Percentiles rank a stretch among this genome's conserved stretches.
Conservation (phyloP, 2,329 filamentous ascomycete genomes). For the Lecanoromycetidae sp. region DNA sequence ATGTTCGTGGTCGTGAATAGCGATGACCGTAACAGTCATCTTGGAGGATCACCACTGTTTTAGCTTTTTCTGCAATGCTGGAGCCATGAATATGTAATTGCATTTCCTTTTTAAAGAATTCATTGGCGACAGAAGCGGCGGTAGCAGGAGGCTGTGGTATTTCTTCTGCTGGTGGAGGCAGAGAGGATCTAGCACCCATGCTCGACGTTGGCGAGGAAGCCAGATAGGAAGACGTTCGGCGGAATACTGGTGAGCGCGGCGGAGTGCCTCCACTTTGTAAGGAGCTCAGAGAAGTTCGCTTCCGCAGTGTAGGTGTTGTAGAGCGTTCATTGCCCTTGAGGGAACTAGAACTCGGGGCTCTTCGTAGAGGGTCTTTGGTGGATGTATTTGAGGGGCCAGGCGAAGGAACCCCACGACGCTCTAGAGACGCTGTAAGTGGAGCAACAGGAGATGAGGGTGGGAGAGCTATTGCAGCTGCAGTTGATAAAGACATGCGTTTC, state of each 20-base stretch:
- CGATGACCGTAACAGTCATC: slow-evolving; percentile 93
- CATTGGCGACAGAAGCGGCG: slow-evolving; percentile 48
- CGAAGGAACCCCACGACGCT: slow-evolving; percentile 20
- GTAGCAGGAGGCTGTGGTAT: slow-evolving; percentile 32
- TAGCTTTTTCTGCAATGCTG: slow-evolving; percentile 25
- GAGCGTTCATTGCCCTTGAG: slow-evolving; percentile 32
- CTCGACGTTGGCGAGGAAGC: slow-evolving; percentile 24
- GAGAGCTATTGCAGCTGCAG: slow-evolving; percentile 23
- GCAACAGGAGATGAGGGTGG: slow-evolving; percentile 23
- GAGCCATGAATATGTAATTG: slow-evolving; percentile 44
- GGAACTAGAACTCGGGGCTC: slow-evolving; percentile 34
- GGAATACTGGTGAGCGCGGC: slow-evolving; percentile 27
- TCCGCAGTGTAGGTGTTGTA: slow-evolving; percentile 30
- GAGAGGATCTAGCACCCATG: slow-evolving; percentile 30
- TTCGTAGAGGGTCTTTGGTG: slow-evolving; percentile 25
- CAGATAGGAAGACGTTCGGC: slow-evolving; percentile 35
- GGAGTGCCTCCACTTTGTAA: slow-evolving; percentile 29
- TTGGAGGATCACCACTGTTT: slow-evolving; percentile 75
- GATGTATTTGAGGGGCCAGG: slow-evolving; percentile 21
- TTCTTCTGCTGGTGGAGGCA: slow-evolving; percentile 27
- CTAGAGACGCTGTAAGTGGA: slow-evolving; percentile 12
- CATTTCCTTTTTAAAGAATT: slow-evolving; percentile 60
- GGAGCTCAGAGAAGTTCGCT: slow-evolving; percentile 34
- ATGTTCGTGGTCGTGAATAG: slow-evolving; percentile 70
- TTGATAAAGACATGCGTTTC: slow-evolving; percentile 29